Evolutionary conservation across 148 eudicot species (phyloP).

Genomic region (Rheum nobile): DNA sequence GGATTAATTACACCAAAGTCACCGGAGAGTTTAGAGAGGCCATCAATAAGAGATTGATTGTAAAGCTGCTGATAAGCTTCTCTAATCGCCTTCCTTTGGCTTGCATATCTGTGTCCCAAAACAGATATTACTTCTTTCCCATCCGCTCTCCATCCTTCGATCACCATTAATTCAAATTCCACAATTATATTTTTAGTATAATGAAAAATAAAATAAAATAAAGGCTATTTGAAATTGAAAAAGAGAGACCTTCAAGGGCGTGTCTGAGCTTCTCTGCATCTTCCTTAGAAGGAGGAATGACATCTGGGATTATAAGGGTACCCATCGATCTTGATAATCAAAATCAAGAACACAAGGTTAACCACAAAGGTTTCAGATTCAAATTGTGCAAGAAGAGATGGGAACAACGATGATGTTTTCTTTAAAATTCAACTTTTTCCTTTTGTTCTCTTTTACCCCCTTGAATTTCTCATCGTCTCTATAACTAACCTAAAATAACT

Average conservation of each 20-base stretch:
- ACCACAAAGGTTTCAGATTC: not conserved
- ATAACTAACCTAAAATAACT: not conserved
- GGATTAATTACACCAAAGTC: conserved; percentile 35
- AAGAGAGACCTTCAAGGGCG: conserved; percentile 38
- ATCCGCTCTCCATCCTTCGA: conserved; percentile 62
- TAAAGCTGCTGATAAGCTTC: conserved; percentile 51
- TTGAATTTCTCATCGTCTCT: not conserved
- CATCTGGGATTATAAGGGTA: conserved; percentile 34
- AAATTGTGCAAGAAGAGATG: not conserved
- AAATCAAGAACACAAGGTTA: not conserved
- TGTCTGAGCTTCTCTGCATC: conserved; percentile 41
- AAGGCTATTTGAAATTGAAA: not conserved
- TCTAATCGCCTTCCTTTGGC: conserved; percentile 50
- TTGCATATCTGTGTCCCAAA: conserved; percentile 61
- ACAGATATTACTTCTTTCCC: conserved; percentile 40
- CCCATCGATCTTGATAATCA: conserved; percentile 15
- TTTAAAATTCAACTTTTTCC: not conserved
- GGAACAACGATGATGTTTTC: not conserved
- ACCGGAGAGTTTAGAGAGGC: conserved; percentile 65
- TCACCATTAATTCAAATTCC: not conserved
- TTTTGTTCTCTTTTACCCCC: not conserved
- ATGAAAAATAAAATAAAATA: not conserved
- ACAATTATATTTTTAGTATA: not conserved
- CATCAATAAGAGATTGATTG: conserved; percentile 39
- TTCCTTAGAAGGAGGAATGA: conserved; percentile 46